Conservation (phyloP, 169 alveolate species). For the Plasmodium sp. region DNA sequence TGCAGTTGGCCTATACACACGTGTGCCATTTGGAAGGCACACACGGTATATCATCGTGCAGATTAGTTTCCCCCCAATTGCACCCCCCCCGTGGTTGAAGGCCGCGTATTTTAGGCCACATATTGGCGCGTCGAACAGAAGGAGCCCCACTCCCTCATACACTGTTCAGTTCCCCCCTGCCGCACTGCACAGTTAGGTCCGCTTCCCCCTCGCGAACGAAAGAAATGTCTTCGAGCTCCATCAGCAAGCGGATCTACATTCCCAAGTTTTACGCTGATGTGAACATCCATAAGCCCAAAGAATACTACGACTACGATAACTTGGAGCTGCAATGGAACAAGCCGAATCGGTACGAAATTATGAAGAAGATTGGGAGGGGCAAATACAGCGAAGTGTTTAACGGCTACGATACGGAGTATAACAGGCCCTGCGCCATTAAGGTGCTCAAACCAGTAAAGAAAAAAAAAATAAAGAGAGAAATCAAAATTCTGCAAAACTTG, state of each 20-base stretch:
- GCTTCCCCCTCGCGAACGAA: neutral
- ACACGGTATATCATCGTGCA: neutral
- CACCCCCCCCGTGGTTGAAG: neutral
- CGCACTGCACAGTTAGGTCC: no score
- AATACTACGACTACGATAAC: slow-evolving; percentile 94
- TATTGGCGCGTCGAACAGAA: neutral
- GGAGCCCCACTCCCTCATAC: neutral
- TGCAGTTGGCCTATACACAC: neutral
- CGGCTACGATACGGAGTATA: slow-evolving; percentile 88
- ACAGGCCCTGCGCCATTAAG: slow-evolving; percentile 93
- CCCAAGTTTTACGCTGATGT: slow-evolving; percentile 87
- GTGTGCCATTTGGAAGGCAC: neutral
- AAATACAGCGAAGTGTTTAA: slow-evolving; percentile 98
- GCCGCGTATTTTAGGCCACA: neutral
- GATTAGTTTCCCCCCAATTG: no score
- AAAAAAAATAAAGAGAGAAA: slow-evolving; percentile 97
- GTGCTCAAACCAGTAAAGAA: slow-evolving; percentile 98
- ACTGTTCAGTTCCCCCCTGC: no score
- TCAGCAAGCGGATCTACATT: slow-evolving; percentile 72
- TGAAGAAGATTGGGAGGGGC: slow-evolving; percentile 98
- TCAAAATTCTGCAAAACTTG: slow-evolving; percentile 95
- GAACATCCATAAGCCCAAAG: slow-evolving; percentile 90
- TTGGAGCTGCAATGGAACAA: slow-evolving; percentile 91
- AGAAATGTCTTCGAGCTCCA: slow-evolving; percentile 55
- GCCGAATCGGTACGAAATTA: slow-evolving; percentile 95